A percentile compares a stretch with the other conserved stretches of the same genome.
Evolutionary conservation across 495 filamentous ascomycete genomes (phyloP).

Genomic region (Aspergillus carlsbadensis): DNA sequence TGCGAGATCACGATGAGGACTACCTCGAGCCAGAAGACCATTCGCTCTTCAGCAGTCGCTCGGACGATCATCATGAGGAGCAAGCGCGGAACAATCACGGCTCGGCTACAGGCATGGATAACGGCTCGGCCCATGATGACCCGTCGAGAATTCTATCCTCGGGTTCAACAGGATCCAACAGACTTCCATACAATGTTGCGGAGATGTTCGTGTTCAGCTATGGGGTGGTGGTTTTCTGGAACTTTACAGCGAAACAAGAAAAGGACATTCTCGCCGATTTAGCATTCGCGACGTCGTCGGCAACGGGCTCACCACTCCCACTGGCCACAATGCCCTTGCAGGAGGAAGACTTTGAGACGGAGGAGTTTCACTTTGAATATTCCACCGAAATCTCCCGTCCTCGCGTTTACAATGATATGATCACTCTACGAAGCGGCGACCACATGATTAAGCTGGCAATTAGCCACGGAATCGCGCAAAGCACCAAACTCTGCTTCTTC

Average conservation of each 20-base stretch:
- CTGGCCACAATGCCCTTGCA: constrained; percentile 69
- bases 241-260: constrained; percentile 92
- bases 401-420: constrained; percentile 98
- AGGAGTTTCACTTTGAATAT: constrained; percentile 99
- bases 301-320: constrained; percentile 50
- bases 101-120: background rate
- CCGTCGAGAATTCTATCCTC: constrained; percentile 12
- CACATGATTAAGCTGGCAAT: constrained; percentile 99
- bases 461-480: constrained; percentile 94
- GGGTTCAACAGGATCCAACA: constrained; percentile 30
- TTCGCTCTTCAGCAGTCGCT: constrained; percentile 26
- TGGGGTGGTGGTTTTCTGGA: constrained; percentile 98
- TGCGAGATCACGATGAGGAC: constrained; percentile 84
- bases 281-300: constrained; percentile 73
- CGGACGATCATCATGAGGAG: constrained; percentile 19
- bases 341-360: constrained; percentile 92
- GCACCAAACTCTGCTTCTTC: constrained; percentile 94
- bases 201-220: constrained; percentile 99
- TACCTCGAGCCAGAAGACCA: constrained; percentile 62
- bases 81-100: constrained; percentile 3
- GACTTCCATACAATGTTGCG: constrained; percentile 71
- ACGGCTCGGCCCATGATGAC: background rate
- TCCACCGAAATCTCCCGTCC: constrained; percentile 79
- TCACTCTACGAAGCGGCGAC: constrained; percentile 88
- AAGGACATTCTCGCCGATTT: constrained; percentile 95